Percentiles rank a stretch among this genome's conserved stretches.
Evolutionary conservation across 2,329 filamentous ascomycete species (phyloP).

Genomic region (Fusarium goolgardi): DNA sequence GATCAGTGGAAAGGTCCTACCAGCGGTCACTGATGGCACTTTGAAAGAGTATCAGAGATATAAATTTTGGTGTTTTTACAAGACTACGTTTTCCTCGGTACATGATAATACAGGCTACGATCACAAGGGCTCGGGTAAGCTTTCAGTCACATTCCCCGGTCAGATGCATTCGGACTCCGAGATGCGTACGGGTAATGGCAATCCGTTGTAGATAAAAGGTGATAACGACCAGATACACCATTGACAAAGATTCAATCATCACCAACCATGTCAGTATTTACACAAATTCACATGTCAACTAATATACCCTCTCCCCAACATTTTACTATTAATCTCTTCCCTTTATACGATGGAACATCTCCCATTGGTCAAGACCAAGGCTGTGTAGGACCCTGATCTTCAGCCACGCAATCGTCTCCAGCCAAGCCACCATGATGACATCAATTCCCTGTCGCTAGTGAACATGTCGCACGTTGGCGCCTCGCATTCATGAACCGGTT

Average conservation of each 20-base stretch:
- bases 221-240: no score
- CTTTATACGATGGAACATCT: not conserved
- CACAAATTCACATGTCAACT: conserved; percentile 5
- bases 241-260: not conserved
- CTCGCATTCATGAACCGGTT: conserved; percentile 36
- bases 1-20: not conserved
- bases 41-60: not conserved
- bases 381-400: conserved; percentile 36
- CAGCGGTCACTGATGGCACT: not conserved
- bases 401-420: conserved; percentile 36
- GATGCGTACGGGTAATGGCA: not conserved
- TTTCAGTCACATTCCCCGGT: conserved; percentile 17
- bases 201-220: not conserved
- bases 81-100: conserved; percentile 7
- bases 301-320: conserved; percentile 10
- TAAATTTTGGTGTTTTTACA: not conserved
- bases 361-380: conserved; percentile 29
- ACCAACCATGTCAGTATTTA: not conserved
- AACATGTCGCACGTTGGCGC: conserved; percentile 26
- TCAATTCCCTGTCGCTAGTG: conserved; percentile 23
- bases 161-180: conserved; percentile 31
- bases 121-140: conserved; percentile 28
- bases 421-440: conserved; percentile 45
- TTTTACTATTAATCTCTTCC: not conserved
- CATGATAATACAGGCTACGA: conserved; percentile 10